phyloP scores from a whole-genome alignment of 1,139 yeast species.

The Sugiyamaella japonica region DNA sequence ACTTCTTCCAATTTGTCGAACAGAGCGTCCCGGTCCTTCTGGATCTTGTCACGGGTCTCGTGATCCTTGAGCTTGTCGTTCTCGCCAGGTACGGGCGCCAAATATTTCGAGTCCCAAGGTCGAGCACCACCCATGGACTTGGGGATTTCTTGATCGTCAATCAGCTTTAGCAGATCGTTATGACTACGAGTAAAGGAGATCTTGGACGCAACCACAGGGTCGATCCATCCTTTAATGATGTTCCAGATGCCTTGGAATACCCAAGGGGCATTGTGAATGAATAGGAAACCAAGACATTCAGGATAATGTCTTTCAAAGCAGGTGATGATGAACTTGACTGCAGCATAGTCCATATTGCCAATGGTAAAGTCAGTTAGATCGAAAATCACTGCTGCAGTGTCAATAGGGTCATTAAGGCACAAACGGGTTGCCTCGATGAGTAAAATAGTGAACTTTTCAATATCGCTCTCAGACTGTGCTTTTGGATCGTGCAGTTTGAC shows the following conservation, averaged over 20 bases:
- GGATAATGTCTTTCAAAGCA: slow-evolving; percentile 89
- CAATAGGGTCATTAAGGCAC: slow-evolving; percentile 60
- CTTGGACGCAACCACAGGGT: slow-evolving; percentile 84
- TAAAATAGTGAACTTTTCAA: slow-evolving; percentile 64
- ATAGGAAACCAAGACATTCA: slow-evolving; percentile 71
- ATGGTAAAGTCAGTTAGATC: slow-evolving; percentile 74
- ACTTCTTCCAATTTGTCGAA: slow-evolving; percentile 52
- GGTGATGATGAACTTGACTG: slow-evolving; percentile 73
- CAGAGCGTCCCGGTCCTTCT: slow-evolving; percentile 51
- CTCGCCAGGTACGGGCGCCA: slow-evolving; percentile 55
- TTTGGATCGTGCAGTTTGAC: slow-evolving; percentile 72
- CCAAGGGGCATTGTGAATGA: slow-evolving; percentile 91
- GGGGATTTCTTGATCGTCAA: slow-evolving; percentile 57
- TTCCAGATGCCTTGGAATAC: slow-evolving; percentile 85
- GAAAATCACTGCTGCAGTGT: slow-evolving; percentile 71
- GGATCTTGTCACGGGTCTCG: slow-evolving; percentile 45
- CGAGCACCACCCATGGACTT: slow-evolving; percentile 67
- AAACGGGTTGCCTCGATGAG: slow-evolving; percentile 71
- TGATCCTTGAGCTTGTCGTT: slow-evolving; percentile 47
- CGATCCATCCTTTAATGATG: slow-evolving; percentile 80
- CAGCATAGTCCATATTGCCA: slow-evolving; percentile 79
- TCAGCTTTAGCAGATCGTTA: slow-evolving; percentile 58
- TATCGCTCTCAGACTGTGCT: slow-evolving; percentile 66
- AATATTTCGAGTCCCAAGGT: slow-evolving; percentile 53
- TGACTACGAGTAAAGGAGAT: slow-evolving; percentile 66